Evolutionary conservation across 257 asterid species (phyloP), one percentile per base, ranked within the genome.

Genomic region (Solanum etuberosum): DNA sequence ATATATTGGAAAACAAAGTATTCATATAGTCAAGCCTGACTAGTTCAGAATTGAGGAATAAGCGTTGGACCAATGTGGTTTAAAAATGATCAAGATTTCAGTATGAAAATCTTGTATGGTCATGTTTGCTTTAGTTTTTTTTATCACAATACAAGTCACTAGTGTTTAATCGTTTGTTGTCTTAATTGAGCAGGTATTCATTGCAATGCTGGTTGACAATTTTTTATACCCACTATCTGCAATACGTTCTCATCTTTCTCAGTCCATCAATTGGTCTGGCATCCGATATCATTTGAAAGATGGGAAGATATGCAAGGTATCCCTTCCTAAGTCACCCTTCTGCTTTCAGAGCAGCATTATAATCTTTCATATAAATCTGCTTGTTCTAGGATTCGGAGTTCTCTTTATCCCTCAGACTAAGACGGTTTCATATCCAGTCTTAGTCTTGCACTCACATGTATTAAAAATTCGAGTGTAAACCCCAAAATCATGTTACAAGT

Each of bases 231-330:
- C 99, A 5, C 5, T 97, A 81, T 97, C 98, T 81, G 98, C 99
- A 78, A 43, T 96, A 68, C 97, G 99, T 35, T 97, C 99, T 43
- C 98, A 95, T 90, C 96, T 96, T 51, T 93, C 96, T 57, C 99
- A 96, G 90, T 97, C 97, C 42, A 96, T 97, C 93, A 90, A 96
- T 83, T 97, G 99, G 99, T 97, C 99, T 71, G 99, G 99, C 87
- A 94, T 96, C 71, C 93, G 97, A 48, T 97, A 97, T 87, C 98
- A 96, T 91, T 91, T 97, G 91, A 94, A 88, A 94, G 90, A 96
- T 68, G 99, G 99, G 88, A 96, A 95, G 90, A 94, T 97, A 92
- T 48, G 54, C 92, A 95, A 94, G 99, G 99, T 95, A 90, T 87
- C 77, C 73, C 43, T 54, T 25, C 87, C 43, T 25, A 68, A 46